Conservation (phyloP, 768 basidiomycete genomes). For the Leccinum aurantiacum region DNA sequence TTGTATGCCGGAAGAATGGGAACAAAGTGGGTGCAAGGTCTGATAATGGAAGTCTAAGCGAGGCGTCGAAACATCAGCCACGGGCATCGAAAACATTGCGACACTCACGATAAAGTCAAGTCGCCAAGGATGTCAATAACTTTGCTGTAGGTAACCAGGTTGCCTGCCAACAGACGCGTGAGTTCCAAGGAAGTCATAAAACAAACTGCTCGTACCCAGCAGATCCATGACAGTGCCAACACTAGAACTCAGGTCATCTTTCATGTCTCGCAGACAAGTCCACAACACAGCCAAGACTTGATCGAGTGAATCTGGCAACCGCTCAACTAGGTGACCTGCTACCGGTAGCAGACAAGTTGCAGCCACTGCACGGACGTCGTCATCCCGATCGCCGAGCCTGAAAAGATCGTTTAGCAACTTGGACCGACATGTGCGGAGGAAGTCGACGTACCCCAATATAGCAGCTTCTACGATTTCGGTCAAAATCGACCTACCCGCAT, state of each 20-base stretch:
- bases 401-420: slow-evolving; percentile 11
- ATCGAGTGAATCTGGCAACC: slow-evolving; percentile 68
- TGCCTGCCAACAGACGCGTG: slow-evolving; percentile 48
- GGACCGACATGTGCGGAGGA: not conserved
- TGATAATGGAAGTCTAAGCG: slow-evolving; percentile 69
- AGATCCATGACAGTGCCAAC: slow-evolving; percentile 98
- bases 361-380: slow-evolving; percentile 95
- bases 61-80: slow-evolving; percentile 6
- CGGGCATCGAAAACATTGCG: not conserved
- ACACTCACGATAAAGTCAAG: slow-evolving; percentile 65
- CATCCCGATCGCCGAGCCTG: slow-evolving; percentile 87
- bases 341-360: slow-evolving; percentile 90
- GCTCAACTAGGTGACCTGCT: slow-evolving; percentile 74
- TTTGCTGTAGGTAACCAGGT: slow-evolving; percentile 73
- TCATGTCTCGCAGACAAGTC: slow-evolving; percentile 88
- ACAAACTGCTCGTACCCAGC: slow-evolving; percentile 55
- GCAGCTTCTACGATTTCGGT: slow-evolving; percentile 87
- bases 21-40: slow-evolving; percentile 84
- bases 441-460: slow-evolving; percentile 67
- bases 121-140: slow-evolving; percentile 77
- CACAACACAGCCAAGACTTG: slow-evolving; percentile 83
- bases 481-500: slow-evolving; percentile 57
- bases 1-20: slow-evolving; percentile 97
- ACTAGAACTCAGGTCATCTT: slow-evolving; percentile 95
- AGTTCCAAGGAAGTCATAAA: not conserved